Evolutionary conservation across 2,329 filamentous ascomycete genomes (phyloP).

Genomic region (Colletotrichum theobromicola): DNA sequence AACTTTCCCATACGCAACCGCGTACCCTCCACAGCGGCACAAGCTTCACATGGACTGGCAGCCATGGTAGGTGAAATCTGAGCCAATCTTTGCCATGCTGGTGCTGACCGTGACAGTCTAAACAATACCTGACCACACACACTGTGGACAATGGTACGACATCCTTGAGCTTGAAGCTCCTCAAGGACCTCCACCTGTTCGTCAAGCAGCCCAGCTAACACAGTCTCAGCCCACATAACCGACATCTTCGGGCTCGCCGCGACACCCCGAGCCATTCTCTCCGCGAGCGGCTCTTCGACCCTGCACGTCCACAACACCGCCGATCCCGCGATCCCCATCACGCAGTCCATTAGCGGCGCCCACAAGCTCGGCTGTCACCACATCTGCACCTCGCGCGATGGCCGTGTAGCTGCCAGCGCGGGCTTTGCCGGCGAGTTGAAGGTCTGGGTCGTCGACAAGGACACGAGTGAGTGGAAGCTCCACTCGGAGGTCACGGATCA

Average conservation of each 20-base stretch:
- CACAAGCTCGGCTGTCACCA: slow-evolving; percentile 95
- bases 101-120: slow-evolving; percentile 69
- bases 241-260: slow-evolving; percentile 86
- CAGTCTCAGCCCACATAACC: slow-evolving; percentile 71
- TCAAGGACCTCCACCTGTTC: background rate
- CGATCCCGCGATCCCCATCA: slow-evolving; percentile 74
- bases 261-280: slow-evolving; percentile 76
- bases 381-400: slow-evolving; percentile 72
- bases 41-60: slow-evolving; percentile 38
- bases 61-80: slow-evolving; percentile 38
- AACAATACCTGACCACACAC: slow-evolving; percentile 95
- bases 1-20: slow-evolving; percentile 22
- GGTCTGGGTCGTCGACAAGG: slow-evolving; percentile 73
- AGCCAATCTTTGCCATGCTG: background rate
- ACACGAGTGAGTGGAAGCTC: slow-evolving; percentile 58
- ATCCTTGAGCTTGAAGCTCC: background rate
- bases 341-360: slow-evolving; percentile 78
- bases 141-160: slow-evolving; percentile 82
- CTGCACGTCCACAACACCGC: slow-evolving; percentile 81
- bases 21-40: slow-evolving; percentile 22
- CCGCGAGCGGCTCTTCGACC: slow-evolving; percentile 82
- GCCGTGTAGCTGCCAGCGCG: slow-evolving; percentile 77
- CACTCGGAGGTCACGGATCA: slow-evolving; percentile 49
- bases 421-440: slow-evolving; percentile 91
- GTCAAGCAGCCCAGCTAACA: background rate